These are phyloP conservation scores for Tylopilus rubrobrunneus DNA, from an alignment of 768 basidiomycete genomes.

Conservation along the genomic window DNA sequence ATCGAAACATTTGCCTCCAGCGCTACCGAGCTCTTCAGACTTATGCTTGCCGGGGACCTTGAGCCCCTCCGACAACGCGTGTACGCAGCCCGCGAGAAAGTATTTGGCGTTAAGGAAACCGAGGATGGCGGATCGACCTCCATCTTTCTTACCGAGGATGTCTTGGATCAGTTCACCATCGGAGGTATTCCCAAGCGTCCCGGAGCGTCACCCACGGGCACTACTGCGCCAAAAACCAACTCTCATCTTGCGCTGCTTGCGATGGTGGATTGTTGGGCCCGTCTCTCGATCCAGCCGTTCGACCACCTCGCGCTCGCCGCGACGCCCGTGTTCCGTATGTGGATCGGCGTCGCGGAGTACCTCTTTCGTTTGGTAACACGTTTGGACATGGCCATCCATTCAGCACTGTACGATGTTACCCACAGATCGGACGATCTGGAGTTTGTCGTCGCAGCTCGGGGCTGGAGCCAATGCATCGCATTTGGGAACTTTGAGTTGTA, in stretches of 20 bases:
- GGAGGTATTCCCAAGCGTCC: conserved; percentile 37
- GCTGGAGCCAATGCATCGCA: conserved; percentile 94
- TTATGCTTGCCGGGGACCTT: conserved; percentile 73
- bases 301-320: conserved; percentile 90
- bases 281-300: conserved; percentile 82
- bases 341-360: conserved; percentile 96
- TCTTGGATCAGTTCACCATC: conserved; percentile 88
- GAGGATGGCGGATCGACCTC: conserved; percentile 38
- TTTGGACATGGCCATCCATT: conserved; percentile 66
- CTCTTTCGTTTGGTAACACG: conserved; percentile 72
- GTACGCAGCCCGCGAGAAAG: conserved; percentile 65
- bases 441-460: conserved; percentile 88
- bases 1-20: conserved; percentile 89
- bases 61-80: conserved; percentile 64
- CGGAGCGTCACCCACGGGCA: conserved; percentile 7
- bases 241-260: conserved; percentile 92
- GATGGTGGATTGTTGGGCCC: conserved; percentile 98
- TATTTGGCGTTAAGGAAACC: conserved; percentile 56
- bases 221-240: conserved; percentile 46
- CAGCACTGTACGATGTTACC: conserved; percentile 70
- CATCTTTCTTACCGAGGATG: conserved; percentile 74
- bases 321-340: conserved; percentile 93
- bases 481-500: conserved; percentile 93
- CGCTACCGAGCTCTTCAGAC: conserved; percentile 87
- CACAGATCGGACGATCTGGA: conserved; percentile 90